These are phyloP conservation scores for Neurospora sp. DNA, from an alignment of 495 filamentous ascomycete genomes.

Conservation along the genomic window DNA sequence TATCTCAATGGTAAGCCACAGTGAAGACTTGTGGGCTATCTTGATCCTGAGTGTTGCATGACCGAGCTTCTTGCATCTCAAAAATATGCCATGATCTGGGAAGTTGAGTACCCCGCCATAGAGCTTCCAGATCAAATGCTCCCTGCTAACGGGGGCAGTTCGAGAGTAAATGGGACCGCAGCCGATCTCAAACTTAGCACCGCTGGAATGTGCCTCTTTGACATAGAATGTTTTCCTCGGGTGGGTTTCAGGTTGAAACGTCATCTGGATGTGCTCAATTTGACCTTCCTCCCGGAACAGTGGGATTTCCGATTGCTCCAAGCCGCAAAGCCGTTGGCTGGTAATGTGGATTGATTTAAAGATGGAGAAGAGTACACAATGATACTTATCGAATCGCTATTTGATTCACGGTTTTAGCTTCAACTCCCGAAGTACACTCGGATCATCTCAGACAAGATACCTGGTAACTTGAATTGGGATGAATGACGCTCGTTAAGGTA, in stretches of 20 bases:
- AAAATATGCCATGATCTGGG: not conserved
- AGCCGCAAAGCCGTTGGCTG: too few relatives aligned
- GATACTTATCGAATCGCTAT: not conserved
- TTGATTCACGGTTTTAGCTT: not conserved
- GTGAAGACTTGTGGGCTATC: not conserved
- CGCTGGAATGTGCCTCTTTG: too few relatives aligned
- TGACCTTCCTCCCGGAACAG: not conserved
- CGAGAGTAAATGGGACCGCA: accelerated
- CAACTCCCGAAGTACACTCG: not conserved
- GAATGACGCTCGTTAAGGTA: not conserved
- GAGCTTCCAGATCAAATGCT: not conserved
- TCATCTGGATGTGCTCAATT: not conserved
- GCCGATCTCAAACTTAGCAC: too few relatives aligned
- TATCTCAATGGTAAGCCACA: not conserved
- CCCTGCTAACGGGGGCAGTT: not conserved
- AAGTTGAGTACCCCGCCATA: not conserved
- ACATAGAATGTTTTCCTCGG: too few relatives aligned
- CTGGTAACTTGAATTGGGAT: not conserved
- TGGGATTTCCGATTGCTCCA: not conserved
- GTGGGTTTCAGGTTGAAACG: not conserved
- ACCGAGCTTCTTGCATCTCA: not conserved
- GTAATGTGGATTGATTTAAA: too few relatives aligned
- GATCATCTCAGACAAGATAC: not conserved
- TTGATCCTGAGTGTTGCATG: not conserved
- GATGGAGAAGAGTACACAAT: too few relatives aligned